These are phyloP conservation scores for Oldenlandia corymbosa DNA, from an alignment of 257 asterid genomes.

Conservation along the genomic window DNA sequence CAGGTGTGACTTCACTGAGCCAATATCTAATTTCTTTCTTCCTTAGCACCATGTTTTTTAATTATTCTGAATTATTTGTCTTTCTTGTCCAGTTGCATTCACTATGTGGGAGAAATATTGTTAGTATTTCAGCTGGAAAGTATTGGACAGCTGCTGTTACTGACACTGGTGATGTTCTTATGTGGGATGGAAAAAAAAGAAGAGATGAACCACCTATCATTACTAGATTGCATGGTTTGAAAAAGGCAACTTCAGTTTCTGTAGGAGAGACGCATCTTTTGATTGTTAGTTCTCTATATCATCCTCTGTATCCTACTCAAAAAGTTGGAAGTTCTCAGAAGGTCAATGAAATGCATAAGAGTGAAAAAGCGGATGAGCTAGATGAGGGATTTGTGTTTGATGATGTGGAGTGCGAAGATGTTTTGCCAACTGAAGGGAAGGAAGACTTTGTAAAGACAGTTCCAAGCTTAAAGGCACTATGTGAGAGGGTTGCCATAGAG, in stretches of 20 bases:
- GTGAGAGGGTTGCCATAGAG: constrained; percentile 78
- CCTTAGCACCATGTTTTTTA: constrained; percentile 8
- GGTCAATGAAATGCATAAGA: constrained; percentile 24
- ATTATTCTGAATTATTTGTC: constrained; percentile 4
- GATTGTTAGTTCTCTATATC: constrained; percentile 73
- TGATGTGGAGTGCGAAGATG: constrained; percentile 52
- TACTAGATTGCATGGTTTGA: constrained; percentile 81
- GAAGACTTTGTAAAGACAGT: constrained; percentile 29
- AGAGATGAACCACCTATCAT: constrained; percentile 51
- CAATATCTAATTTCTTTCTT: neutral
- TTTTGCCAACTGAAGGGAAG: constrained; percentile 24
- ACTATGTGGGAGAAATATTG: constrained; percentile 61
- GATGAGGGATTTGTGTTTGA: constrained; percentile 57
- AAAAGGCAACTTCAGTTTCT: constrained; percentile 82
- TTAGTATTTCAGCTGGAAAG: constrained; percentile 83
- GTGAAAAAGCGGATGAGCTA: constrained; percentile 53
- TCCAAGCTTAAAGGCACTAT: constrained; percentile 81
- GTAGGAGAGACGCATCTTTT: constrained; percentile 96
- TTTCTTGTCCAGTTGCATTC: constrained; percentile 48
- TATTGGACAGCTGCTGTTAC: constrained; percentile 94
- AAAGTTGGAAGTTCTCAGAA: constrained; percentile 25
- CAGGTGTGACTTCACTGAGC: constrained; percentile 45
- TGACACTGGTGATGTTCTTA: constrained; percentile 69
- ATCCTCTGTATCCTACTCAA: constrained; percentile 53
- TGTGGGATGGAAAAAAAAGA: constrained; percentile 84